Conservation (phyloP, 768 basidiomycete species). For the Russula foetens region DNA sequence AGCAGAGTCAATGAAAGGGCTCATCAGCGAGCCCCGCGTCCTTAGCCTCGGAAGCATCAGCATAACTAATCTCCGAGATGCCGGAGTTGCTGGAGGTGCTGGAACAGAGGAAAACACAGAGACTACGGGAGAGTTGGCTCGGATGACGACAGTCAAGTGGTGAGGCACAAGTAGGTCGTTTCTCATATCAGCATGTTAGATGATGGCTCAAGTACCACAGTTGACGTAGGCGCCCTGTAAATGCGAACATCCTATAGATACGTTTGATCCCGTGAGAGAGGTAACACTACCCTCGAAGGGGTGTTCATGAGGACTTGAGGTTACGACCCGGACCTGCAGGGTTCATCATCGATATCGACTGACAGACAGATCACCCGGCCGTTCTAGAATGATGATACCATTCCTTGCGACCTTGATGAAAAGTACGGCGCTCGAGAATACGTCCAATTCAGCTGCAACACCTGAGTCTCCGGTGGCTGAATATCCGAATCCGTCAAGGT, state of each 20-base stretch:
- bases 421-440: neutral
- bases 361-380: no score
- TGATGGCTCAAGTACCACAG: neutral
- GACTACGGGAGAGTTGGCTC: neutral
- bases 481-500: neutral
- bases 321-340: no score
- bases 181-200: neutral
- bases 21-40: constrained; percentile 5
- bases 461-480: neutral
- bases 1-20: constrained; percentile 13
- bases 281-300: neutral
- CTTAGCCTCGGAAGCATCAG: constrained; percentile 10
- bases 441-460: neutral
- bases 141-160: neutral
- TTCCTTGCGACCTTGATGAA: no score
- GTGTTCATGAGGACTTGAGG: no score
- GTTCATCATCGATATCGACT: no score
- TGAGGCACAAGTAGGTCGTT: neutral
- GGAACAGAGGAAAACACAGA: neutral
- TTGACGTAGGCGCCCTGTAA: neutral
- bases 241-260: neutral
- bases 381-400: no score
- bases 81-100: neutral
- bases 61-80: constrained; percentile 5
- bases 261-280: neutral